Evolutionary conservation across 306 rosid species (phyloP), one percentile per base, ranked within the genome.

Genomic region (Datisca glomerata): DNA sequence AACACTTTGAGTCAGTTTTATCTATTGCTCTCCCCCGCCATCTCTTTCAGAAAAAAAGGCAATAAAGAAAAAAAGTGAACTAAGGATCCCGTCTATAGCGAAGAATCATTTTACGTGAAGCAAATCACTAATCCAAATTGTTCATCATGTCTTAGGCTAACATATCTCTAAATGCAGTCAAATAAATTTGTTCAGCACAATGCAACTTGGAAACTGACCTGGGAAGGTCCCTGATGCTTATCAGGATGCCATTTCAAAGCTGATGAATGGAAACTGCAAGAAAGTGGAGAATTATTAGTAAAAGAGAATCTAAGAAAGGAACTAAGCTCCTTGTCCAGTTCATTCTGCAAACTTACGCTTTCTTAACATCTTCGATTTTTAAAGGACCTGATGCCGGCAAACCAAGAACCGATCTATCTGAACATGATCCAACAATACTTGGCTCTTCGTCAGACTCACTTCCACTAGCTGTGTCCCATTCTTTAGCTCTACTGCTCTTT

Each of bases 211-310:
- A 68, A 57, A 59, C 79, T 41, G 60, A 82, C 97, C 93, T 82
- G 82, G 17, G 89, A 79, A 55, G 85, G 48, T 68, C 82, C 89
- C 50, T 74, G 83, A 65, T 87, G 94, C 65, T 69, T 79, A 57
- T 87, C 97, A 45, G 93, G 97, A 72, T 83, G 93, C 97, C 94
- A 87, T 68, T 83, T 87, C n/a, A 83, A 65, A 49, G 97, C 94
- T 0, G 94, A 76, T 54, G 69, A 55, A 13, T 79, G 93, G 43
- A 79, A 87, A 48, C 96, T 87, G 69, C 71, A 39, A 34, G 20
- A 40, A 14, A 23, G 64, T 47, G 49, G 22, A 45, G 24, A 27
- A 8, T 20, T 8, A 1, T 25, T 22, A 18, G 18, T 11, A 20
- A 31, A n/a, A 4, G 15, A 14, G 21, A 22, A 33, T 36, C 19